phyloP scores from a whole-genome alignment of 2,329 filamentous ascomycete genomes.

The Colletotrichum siamense region DNA sequence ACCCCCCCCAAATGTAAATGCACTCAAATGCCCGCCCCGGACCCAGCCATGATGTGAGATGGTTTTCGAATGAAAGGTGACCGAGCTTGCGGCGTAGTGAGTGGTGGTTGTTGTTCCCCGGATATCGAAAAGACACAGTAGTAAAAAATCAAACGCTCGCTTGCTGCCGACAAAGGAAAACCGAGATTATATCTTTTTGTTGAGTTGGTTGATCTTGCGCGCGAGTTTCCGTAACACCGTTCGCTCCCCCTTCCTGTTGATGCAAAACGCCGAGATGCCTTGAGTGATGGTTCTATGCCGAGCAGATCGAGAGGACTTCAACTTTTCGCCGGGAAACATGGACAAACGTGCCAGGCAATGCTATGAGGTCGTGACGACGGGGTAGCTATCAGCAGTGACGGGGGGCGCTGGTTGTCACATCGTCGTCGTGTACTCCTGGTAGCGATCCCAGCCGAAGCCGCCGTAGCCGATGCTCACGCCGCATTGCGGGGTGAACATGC shows the following conservation, averaged over 20 bases:
- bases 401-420: constrained; percentile 75
- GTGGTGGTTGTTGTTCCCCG: constrained; percentile 49
- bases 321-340: constrained; percentile 37
- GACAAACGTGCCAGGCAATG: constrained; percentile 33
- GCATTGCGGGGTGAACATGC: constrained; percentile 85
- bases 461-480: constrained; percentile 78
- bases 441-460: constrained; percentile 85
- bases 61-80: constrained; percentile 25
- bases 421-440: constrained; percentile 83
- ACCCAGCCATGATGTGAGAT: constrained; percentile 61
- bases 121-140: constrained; percentile 36
- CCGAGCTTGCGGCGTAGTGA: constrained; percentile 51
- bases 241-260: constrained; percentile 34
- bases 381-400: constrained; percentile 50
- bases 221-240: constrained; percentile 43
- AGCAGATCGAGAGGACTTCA: constrained; percentile 24
- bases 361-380: constrained; percentile 54
- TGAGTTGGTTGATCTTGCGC: constrained; percentile 41
- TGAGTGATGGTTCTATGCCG: constrained; percentile 34
- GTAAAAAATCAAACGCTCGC: constrained; percentile 47
- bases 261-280: constrained; percentile 50
- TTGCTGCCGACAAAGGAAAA: constrained; percentile 39
- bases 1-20: constrained; percentile 58
- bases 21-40: constrained; percentile 56
- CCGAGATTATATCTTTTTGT: constrained; percentile 25